Evolutionary conservation across 1,139 yeast genomes (phyloP), one percentile per base, ranked within the genome.

Genomic region (Magnusiomyces suaveolens): DNA sequence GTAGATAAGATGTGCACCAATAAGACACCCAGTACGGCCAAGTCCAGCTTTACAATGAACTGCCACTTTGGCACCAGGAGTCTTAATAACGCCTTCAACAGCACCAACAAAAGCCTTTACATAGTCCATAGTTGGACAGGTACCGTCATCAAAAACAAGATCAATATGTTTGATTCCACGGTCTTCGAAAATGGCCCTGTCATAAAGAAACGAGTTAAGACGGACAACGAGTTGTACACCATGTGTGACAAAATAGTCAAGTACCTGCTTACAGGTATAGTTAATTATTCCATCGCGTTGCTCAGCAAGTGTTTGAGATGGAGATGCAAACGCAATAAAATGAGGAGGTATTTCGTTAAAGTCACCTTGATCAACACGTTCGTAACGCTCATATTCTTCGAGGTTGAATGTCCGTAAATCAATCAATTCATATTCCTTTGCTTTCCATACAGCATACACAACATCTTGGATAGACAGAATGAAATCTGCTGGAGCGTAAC

Each of bases 1-100:
- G 67, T 92, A 92, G 52, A 92, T 92, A 60, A 92, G 75, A 70
- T 92, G 96, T 1, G 98, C 98, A 2, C 98, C 98, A 61, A 92
- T 92, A 53, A 92, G 78, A 71, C 98, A 92, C 21, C 98, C 98
- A 0, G 98, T 92, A 73, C 98, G 80, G 23, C 98, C 98, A 58
- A 92, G 75, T 6, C 98, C 98, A 4, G 98, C 98, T 68, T 94
- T 92, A 75, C 98, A 92, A 70, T 92, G 98, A 18, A 92, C 97
- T 1, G 98, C 98, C 57, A 92, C 84, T 66, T 89, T 89, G 18
- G 97, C 97, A 18, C 97, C 97, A 14, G 95, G 94, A 57, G 82
- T 79, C 48, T 77, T 74, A 56, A 90, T 87, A 24, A 88, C 81
- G 52, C 95, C 86, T 66, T 90, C 97, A 1, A 95, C 92, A 1